A percentile compares a stretch with the other conserved stretches of the same genome.
Conservation (phyloP, 2,329 filamentous ascomycete genomes). For the Clarireedia paspali region DNA sequence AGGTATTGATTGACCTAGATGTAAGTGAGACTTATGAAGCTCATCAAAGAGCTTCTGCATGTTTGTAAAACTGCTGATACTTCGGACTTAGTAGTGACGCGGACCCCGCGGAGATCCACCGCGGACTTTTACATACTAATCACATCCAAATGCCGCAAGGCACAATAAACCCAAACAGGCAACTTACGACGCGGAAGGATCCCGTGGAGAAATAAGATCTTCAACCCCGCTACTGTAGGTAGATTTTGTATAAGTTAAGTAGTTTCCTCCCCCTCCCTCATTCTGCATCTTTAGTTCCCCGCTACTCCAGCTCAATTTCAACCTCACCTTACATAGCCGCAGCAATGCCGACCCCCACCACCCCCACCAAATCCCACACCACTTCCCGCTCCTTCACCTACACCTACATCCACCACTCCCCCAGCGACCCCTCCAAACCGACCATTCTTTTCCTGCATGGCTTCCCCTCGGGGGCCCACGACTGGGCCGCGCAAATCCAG, state of each 20-base stretch:
- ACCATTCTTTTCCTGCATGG: slow-evolving; percentile 40
- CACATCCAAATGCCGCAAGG: neutral
- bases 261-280: neutral
- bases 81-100: too few species aligned
- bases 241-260: neutral
- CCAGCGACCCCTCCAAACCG: neutral
- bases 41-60: too few species aligned
- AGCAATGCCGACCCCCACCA: neutral
- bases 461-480: slow-evolving; percentile 38
- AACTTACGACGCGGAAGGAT: neutral
- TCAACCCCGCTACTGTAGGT: neutral
- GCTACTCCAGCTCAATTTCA: neutral
- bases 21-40: too few species aligned
- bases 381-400: slow-evolving; percentile 1
- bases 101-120: neutral
- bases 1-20: too few species aligned
- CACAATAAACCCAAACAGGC: neutral
- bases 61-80: too few species aligned
- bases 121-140: neutral
- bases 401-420: neutral
- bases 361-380: neutral
- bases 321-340: neutral
- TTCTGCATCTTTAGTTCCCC: neutral
- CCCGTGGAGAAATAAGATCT: neutral
- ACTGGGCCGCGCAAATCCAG: slow-evolving; percentile 31